Conservation (phyloP, 345 rosid species). For the Ceriops zippeliana region DNA sequence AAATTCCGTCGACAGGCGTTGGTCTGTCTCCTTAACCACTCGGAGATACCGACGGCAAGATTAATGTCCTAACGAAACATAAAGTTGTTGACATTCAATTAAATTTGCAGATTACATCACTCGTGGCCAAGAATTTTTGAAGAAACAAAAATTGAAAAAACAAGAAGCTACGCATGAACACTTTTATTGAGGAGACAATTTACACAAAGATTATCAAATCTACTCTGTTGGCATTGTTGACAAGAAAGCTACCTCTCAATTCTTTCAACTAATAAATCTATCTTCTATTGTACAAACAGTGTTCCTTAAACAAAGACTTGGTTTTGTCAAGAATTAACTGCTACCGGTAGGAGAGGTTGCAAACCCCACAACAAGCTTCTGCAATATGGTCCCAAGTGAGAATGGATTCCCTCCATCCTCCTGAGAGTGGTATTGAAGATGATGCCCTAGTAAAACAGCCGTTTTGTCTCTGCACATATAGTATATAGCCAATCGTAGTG, state of each 20-base stretch:
- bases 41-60: constrained; percentile 56
- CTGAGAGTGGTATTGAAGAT: constrained; percentile 6
- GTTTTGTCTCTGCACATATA: constrained; percentile 23
- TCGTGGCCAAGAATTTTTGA: too few species aligned
- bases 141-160: too few species aligned
- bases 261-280: constrained; percentile 25
- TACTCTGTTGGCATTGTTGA: constrained; percentile 10
- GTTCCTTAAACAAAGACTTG: not conserved
- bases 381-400: constrained; percentile 11
- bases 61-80: accelerated
- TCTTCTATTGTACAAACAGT: constrained; percentile 6
- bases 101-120: too few species aligned
- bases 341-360: not conserved
- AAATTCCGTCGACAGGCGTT: constrained; percentile 58
- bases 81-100: not conserved
- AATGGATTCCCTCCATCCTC: constrained; percentile 5
- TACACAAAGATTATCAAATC: constrained; percentile 21
- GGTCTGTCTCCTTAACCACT: constrained; percentile 99
- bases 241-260: constrained; percentile 19
- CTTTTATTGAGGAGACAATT: constrained; percentile 21
- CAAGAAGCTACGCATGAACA: constrained; percentile 2
- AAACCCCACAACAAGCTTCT: not conserved
- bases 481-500: not conserved
- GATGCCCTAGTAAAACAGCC: constrained; percentile 9
- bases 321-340: constrained; percentile 14